These are phyloP conservation scores for Nyctanthes arbortristis DNA, from an alignment of 257 asterid genomes.

Conservation along the genomic window DNA sequence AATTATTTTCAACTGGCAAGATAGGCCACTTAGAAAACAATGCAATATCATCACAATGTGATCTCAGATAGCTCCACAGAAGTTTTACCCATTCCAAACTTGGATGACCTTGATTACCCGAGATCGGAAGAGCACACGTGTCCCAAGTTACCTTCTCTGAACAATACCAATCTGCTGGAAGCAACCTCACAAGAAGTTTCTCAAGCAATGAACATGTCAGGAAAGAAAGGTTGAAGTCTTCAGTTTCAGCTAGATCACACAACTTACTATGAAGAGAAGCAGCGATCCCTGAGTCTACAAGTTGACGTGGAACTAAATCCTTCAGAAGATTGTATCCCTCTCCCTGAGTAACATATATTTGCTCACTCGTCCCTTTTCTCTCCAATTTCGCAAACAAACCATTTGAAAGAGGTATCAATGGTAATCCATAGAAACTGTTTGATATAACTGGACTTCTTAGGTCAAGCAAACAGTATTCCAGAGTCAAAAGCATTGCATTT, in stretches of 20 bases:
- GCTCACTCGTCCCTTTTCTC: conserved; percentile 69
- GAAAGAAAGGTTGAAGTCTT: conserved; percentile 65
- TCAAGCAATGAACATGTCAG: conserved; percentile 81
- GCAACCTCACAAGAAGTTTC: conserved; percentile 63
- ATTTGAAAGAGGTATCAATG: conserved; percentile 82
- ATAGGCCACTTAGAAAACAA: conserved; percentile 91
- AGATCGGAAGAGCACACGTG: too few relatives aligned
- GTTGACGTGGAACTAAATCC: conserved; percentile 79
- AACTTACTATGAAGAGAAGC: conserved; percentile 61
- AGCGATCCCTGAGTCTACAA: conserved; percentile 66
- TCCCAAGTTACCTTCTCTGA: conserved; percentile 78
- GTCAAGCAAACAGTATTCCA: conserved; percentile 92
- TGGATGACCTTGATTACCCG: conserved; percentile 75
- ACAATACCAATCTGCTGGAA: conserved; percentile 81
- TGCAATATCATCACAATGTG: conserved; percentile 80
- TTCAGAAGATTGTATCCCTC: conserved; percentile 82
- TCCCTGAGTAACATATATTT: conserved; percentile 72
- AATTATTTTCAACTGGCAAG: conserved; percentile 78
- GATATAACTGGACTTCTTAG: conserved; percentile 56
- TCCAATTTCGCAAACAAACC: conserved; percentile 75
- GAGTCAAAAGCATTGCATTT: conserved; percentile 76
- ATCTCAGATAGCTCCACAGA: conserved; percentile 82
- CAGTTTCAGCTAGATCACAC: conserved; percentile 64
- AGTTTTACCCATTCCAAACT: conserved; percentile 74
- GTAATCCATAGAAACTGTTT: conserved; percentile 71